These are phyloP conservation scores for Ensete ventricosum DNA, from an alignment of 176 grass and related monocot genomes.

Conservation along the genomic window DNA sequence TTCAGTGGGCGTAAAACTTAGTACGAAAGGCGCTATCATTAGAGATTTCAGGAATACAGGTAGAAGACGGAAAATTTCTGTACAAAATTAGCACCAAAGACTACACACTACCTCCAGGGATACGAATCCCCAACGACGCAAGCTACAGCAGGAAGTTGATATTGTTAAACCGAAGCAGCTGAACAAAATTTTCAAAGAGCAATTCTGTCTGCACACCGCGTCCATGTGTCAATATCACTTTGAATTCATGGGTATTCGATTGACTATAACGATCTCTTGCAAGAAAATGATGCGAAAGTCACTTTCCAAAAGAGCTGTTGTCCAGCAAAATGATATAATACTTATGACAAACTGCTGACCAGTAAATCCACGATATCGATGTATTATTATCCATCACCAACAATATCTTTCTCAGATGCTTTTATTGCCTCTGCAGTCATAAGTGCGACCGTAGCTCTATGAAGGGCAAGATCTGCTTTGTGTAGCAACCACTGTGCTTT, in stretches of 20 bases:
- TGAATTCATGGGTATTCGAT: background rate
- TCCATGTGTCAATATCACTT: background rate
- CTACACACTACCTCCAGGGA: constrained; percentile 11
- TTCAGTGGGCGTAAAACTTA: background rate
- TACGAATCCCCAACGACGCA: background rate
- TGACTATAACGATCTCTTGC: background rate
- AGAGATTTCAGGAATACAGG: constrained; percentile 17
- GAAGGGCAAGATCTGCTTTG: constrained; percentile 70
- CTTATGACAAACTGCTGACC: background rate
- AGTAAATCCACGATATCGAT: background rate
- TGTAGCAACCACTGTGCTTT: constrained; percentile 70
- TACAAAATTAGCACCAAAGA: constrained; percentile 16
- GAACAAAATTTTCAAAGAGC: constrained; percentile 15
- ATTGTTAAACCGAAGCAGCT: constrained; percentile 3
- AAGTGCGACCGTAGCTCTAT: constrained; percentile 58
- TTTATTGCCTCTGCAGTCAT: constrained; percentile 67
- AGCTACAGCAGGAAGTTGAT: constrained; percentile 14
- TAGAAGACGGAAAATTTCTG: constrained; percentile 8
- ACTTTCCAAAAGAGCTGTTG: background rate
- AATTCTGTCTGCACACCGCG: background rate
- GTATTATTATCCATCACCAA: constrained; percentile 28
- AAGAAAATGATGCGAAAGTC: background rate
- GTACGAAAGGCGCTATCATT: background rate
- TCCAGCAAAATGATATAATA: constrained; percentile 5
- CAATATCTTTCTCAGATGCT: constrained; percentile 37